Base-by-base conservation (phyloP, 495 filamentous ascomycete species). In the Podospora pseudoanserina region DNA sequence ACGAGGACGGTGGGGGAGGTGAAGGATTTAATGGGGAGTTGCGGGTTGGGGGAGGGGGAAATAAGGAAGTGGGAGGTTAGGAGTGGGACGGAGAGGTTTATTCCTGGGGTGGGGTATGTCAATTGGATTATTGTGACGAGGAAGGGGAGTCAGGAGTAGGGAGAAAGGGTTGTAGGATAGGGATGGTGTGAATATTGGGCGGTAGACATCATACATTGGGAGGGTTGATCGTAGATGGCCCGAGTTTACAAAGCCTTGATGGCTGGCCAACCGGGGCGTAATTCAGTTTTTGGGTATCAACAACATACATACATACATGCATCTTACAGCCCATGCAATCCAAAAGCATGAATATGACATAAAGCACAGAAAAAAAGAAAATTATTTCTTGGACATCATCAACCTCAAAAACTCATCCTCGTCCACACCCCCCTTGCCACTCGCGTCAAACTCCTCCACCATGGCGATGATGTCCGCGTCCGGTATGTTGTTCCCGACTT, bases 381-480 rank as follows among this genome's bases (percentile, higher is more conserved):
- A 60, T 68, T 68, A 70, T 66, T 70, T 78, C 67, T 78, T 78
- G 23, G 70, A 71, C 76, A 78, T 69, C 76, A 78, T 78, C 75
- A 78, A 65, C 75, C 76, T 73, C 67, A 97, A 84, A 84, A 98
- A 98, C 78, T 95, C 94, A 68, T 97, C 94, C 73, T 89, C 83
- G 70, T 88, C 91, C 66, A 98, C 95, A 71, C 89, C 92, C 5
- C 92, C 92, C 71, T 96, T 94, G 0, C 92, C 93, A 76, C 94
- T 91, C 67, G 97, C 81, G 83, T 99, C 95, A 85, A 99, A 99
- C 82, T 99, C 95, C 79, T 97, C 93, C 81, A 99, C 92, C 95
- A 99, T 99, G 74, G 94, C 92, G 68, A 85, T 82, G 57, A 99
- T 79, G 79, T 99, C 94, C 71, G 96, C 92, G 74, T 99, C 94